phyloP scores from a whole-genome alignment of 768 basidiomycete species.

The Dioszegia crocea region DNA sequence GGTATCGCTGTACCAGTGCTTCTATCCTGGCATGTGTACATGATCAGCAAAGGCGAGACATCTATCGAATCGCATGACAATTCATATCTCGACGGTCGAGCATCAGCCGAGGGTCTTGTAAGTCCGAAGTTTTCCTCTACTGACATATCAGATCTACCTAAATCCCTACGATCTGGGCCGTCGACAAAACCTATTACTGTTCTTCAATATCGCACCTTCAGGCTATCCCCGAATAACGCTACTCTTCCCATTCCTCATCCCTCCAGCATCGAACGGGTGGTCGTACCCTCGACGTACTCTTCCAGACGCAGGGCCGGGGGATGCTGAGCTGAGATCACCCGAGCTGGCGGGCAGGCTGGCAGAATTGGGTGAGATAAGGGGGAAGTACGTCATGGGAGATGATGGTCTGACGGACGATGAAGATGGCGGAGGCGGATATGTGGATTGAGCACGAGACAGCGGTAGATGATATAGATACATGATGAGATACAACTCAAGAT shows the following conservation, averaged over 20 bases:
- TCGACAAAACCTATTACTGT: slow-evolving; percentile 67
- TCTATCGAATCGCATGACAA: slow-evolving; percentile 87
- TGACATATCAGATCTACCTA: slow-evolving; percentile 61
- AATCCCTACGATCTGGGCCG: slow-evolving; percentile 91
- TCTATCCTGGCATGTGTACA: slow-evolving; percentile 53
- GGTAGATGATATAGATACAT: too few relatives aligned
- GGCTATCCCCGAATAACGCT: slow-evolving; percentile 68
- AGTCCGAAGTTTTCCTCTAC: slow-evolving; percentile 23
- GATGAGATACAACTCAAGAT: too few relatives aligned
- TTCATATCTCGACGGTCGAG: slow-evolving; percentile 66
- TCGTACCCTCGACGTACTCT: slow-evolving; percentile 30
- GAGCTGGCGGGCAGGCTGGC: slow-evolving; percentile 31
- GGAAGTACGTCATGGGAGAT: slow-evolving; percentile 34
- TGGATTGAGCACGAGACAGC: slow-evolving; percentile 13
- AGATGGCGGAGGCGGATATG: slow-evolving; percentile 49
- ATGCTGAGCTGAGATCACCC: slow-evolving; percentile 24
- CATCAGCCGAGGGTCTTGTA: slow-evolving; percentile 67
- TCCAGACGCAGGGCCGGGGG: not conserved
- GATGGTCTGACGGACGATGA: slow-evolving; percentile 70
- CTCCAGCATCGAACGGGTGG: slow-evolving; percentile 79
- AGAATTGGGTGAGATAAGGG: slow-evolving; percentile 57
- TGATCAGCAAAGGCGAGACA: slow-evolving; percentile 71
- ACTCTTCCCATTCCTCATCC: slow-evolving; percentile 72
- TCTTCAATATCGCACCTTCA: slow-evolving; percentile 76
- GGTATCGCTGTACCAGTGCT: slow-evolving; percentile 45